phyloP scores from a whole-genome alignment of 1,284 basidiomycete genomes.

The Meira miltonrushii region DNA sequence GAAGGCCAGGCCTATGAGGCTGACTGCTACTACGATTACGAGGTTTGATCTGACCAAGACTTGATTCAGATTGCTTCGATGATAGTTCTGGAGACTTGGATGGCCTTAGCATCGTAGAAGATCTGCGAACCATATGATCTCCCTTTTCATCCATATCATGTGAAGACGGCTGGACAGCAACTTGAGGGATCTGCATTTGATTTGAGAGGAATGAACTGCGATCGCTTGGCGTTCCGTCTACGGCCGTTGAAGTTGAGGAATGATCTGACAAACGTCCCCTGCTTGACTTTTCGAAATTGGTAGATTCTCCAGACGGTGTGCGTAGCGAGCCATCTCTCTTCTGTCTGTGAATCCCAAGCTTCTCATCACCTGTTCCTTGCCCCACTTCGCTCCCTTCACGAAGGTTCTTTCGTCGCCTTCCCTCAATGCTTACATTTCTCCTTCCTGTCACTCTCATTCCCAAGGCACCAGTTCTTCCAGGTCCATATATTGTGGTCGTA shows the following conservation, averaged over 20 bases:
- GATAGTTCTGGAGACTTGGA: not conserved
- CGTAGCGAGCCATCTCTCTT: not conserved
- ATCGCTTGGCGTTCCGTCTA: no score
- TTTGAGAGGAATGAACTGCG: not conserved
- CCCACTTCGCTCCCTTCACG: no score
- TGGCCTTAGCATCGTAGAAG: not conserved
- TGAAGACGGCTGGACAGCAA: not conserved
- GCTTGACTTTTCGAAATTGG: no score
- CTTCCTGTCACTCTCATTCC: slow-evolving; percentile 33
- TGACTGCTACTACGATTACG: slow-evolving; percentile 9
- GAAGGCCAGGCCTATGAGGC: not conserved
- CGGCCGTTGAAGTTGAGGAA: no score
- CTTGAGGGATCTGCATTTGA: not conserved
- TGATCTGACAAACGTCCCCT: no score
- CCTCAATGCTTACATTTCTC: slow-evolving; percentile 10
- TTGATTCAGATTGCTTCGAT: no score
- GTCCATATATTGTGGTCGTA: slow-evolving; percentile 40
- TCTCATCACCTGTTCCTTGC: no score
- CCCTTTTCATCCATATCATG: not conserved
- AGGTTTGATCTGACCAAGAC: no score
- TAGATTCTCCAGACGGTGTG: not conserved
- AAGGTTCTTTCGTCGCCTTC: not conserved
- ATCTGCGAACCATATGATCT: not conserved
- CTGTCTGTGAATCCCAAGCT: no score
- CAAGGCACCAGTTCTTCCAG: slow-evolving; percentile 31